A percentile compares a stretch with the other conserved stretches of the same genome.
These are phyloP conservation scores for Oryza coarctata DNA, from an alignment of 176 grass and related monocot species.

Conservation along the genomic window DNA sequence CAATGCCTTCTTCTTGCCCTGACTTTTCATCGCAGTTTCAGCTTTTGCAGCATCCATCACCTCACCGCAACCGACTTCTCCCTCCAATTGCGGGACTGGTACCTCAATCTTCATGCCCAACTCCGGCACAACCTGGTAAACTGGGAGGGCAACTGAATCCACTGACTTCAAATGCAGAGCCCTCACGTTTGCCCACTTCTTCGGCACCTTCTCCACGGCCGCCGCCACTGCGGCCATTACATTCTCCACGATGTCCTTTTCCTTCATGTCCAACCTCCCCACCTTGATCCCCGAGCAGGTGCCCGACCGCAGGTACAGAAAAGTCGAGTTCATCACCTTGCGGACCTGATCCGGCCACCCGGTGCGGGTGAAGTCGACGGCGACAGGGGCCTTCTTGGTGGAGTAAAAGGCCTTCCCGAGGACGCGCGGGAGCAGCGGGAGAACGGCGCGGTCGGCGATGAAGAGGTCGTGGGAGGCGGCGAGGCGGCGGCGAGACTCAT, in stretches of 20 bases:
- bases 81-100: slow-evolving; percentile 5
- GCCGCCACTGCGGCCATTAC: slow-evolving; percentile 46
- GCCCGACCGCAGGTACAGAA: slow-evolving; percentile 56
- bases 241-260: slow-evolving; percentile 63
- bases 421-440: slow-evolving; percentile 77
- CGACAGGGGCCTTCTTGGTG: slow-evolving; percentile 68
- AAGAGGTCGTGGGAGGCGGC: slow-evolving; percentile 80
- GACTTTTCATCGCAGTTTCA: background rate
- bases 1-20: slow-evolving; percentile 20
- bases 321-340: slow-evolving; percentile 61
- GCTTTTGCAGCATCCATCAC: slow-evolving; percentile 31
- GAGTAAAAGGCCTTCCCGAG: slow-evolving; percentile 79
- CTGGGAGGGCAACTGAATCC: slow-evolving; percentile 62
- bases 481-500: slow-evolving; percentile 74
- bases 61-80: slow-evolving; percentile 18
- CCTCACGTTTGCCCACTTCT: slow-evolving; percentile 78
- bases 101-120: slow-evolving; percentile 76
- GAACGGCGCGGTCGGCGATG: slow-evolving; percentile 72
- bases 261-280: slow-evolving; percentile 79
- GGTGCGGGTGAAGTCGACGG: slow-evolving; percentile 54
- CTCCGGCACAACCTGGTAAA: slow-evolving; percentile 72
- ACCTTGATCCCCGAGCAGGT: slow-evolving; percentile 69
- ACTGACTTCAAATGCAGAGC: slow-evolving; percentile 65
- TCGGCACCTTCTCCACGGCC: slow-evolving; percentile 61
- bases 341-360: slow-evolving; percentile 77